A percentile compares a stretch with the other conserved stretches of the same genome.
Evolutionary conservation across 345 rosid genomes (phyloP).

Genomic region (Clausena lansium): DNA sequence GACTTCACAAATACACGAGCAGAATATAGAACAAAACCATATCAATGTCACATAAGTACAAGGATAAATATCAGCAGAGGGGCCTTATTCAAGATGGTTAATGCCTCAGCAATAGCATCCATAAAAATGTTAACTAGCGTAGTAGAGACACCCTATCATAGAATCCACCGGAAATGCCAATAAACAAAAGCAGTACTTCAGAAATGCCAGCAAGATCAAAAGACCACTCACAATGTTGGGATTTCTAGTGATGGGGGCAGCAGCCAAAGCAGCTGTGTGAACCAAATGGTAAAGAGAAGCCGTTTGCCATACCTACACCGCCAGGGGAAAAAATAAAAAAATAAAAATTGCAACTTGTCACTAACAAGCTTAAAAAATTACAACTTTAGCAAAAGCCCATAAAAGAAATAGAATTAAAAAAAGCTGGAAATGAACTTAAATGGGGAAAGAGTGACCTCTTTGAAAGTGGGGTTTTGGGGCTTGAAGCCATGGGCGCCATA

Average conservation of each 20-base stretch:
- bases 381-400: neutral
- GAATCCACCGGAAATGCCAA: neutral
- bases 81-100: neutral
- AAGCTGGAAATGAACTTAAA: neutral
- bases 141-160: neutral
- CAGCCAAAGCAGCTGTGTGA: slow-evolving; percentile 84
- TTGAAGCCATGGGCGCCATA: slow-evolving; percentile 84
- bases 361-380: neutral
- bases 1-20: neutral
- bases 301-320: slow-evolving; percentile 79
- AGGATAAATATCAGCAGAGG: neutral
- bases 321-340: neutral
- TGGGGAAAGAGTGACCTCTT: slow-evolving; percentile 48
- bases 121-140: neutral
- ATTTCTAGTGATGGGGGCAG: slow-evolving; percentile 68
- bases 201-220: neutral
- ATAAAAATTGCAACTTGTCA: neutral
- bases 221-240: slow-evolving; percentile 60
- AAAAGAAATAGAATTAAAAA: neutral
- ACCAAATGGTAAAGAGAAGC: slow-evolving; percentile 91
- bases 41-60: neutral
- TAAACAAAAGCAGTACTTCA: too few species aligned
- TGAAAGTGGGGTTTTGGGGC: slow-evolving; percentile 73
- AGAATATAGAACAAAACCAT: neutral
- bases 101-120: neutral